These are phyloP conservation scores for Cladophialophora immunda DNA, from an alignment of 2,329 filamentous ascomycete species.

Conservation along the genomic window DNA sequence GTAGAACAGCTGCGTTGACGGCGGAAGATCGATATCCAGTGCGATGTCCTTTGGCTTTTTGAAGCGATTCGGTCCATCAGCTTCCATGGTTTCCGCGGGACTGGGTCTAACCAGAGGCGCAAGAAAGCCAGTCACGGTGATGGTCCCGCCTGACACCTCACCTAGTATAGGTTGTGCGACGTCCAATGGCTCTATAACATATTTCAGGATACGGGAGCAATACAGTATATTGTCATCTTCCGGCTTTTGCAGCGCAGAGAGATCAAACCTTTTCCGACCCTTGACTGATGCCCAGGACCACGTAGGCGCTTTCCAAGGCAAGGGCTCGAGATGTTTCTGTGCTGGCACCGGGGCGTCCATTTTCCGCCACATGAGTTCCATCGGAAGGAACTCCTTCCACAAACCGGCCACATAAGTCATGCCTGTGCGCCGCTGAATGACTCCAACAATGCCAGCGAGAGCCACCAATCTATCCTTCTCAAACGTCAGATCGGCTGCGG, in stretches of 20 bases:
- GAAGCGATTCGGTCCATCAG: neutral
- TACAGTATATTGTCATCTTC: neutral
- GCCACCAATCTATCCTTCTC: slow-evolving; percentile 9
- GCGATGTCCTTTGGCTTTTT: neutral
- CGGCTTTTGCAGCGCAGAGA: neutral
- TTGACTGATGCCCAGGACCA: neutral
- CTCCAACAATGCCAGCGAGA: neutral
- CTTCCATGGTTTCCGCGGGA: neutral
- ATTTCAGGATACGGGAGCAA: neutral
- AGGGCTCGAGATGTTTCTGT: neutral
- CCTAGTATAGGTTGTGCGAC: neutral
- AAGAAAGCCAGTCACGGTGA: neutral
- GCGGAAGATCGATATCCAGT: neutral
- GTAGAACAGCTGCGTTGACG: neutral
- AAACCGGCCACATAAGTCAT: neutral
- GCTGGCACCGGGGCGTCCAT: neutral
- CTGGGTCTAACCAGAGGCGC: neutral
- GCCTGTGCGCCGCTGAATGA: neutral
- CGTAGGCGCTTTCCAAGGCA: neutral
- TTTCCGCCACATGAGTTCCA: neutral
- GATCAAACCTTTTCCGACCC: neutral
- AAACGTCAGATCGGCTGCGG: slow-evolving; percentile 1
- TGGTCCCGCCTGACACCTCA: neutral
- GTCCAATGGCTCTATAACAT: neutral
- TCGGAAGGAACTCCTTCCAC: neutral